Evolutionary conservation across 305 asterid genomes (phyloP), one percentile per base, ranked within the genome.

Genomic region (Euphrasia arctica): DNA sequence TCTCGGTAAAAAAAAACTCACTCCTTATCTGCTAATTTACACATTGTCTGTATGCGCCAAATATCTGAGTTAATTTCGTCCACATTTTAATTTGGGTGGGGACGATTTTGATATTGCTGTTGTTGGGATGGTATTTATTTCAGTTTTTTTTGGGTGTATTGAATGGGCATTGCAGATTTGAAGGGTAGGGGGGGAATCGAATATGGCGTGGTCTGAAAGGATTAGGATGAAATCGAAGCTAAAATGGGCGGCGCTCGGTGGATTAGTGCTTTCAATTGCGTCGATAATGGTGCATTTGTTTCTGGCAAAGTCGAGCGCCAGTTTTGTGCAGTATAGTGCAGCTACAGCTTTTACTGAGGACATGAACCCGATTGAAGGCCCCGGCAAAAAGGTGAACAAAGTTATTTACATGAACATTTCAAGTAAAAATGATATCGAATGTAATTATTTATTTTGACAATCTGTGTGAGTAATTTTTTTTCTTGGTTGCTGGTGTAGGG

Each of bases 191-290:
- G 27, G 69, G 54, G 61, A 48, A 63, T 65, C 36, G 65, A 34
- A 6, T n/a, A 77, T 70, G 73, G 77, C 61, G 60, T 73, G 80
- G 73, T 68, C 22, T 10, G 77, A 70, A 36, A 70, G 76, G 75
- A 61, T 72, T 65, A 79, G 66, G 68, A 83, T 90, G 91, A 93
- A 77, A 73, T 90, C 97, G 54, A 93, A 78, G 60, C 57, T 93
- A 31, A 93, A 90, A 81, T 93, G 95, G 97, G 95, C 84, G n/a
- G 97, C 97, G 31, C 78, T 93, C 42, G 97, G 78, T 28, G 99
- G 97, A 51, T 64, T 88, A 15, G 82, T 84, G 48, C 65, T 93
- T 25, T 93, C 99, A 4, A 80, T 85, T 74, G 76, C 78, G 11
- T 93, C 99, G n/a, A 71, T 93, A 67, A 47, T 88, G 71, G 87